Conservation (phyloP, 768 basidiomycete genomes). For the Mycena vitilis region DNA sequence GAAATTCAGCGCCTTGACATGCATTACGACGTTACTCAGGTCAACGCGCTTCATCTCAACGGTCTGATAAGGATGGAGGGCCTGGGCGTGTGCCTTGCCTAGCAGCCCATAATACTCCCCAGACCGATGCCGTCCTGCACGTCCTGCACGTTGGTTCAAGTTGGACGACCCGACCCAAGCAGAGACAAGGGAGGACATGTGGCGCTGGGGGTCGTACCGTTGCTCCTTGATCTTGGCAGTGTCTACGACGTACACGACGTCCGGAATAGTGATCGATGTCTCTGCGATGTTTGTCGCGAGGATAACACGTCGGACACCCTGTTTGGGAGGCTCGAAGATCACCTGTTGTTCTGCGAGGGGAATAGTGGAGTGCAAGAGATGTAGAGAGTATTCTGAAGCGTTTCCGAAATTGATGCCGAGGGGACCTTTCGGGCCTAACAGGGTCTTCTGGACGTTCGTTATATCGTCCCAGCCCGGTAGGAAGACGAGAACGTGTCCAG, state of each 20-base stretch:
- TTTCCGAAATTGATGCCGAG: slow-evolving; percentile 74
- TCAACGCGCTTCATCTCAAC: slow-evolving; percentile 97
- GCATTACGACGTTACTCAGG: slow-evolving; percentile 94
- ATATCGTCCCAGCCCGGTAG: slow-evolving; percentile 97
- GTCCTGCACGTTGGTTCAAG: slow-evolving; percentile 90
- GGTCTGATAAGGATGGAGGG: slow-evolving; percentile 82
- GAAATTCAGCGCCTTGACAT: slow-evolving; percentile 92
- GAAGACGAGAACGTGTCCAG: slow-evolving; percentile 92
- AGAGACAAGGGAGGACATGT: slow-evolving; percentile 88
- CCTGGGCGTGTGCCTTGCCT: slow-evolving; percentile 66
- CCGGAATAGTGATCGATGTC: slow-evolving; percentile 94
- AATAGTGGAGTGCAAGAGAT: slow-evolving; percentile 89
- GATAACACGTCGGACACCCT: slow-evolving; percentile 87
- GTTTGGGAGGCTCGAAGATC: slow-evolving; percentile 85
- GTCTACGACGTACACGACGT: slow-evolving; percentile 95
- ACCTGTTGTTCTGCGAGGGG: slow-evolving; percentile 90
- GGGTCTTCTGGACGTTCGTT: slow-evolving; percentile 69
- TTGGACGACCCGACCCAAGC: slow-evolving; percentile 94
- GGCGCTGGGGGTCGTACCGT: slow-evolving; percentile 88
- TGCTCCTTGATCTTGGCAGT: slow-evolving; percentile 88
- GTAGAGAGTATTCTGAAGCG: slow-evolving; percentile 69
- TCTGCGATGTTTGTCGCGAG: slow-evolving; percentile 96
- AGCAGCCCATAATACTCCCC: slow-evolving; percentile 94
- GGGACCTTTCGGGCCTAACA: slow-evolving; percentile 61
- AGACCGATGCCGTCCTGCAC: slow-evolving; percentile 90